Base-by-base conservation (phyloP, 1,284 basidiomycete genomes). In the Somion occarium region DNA sequence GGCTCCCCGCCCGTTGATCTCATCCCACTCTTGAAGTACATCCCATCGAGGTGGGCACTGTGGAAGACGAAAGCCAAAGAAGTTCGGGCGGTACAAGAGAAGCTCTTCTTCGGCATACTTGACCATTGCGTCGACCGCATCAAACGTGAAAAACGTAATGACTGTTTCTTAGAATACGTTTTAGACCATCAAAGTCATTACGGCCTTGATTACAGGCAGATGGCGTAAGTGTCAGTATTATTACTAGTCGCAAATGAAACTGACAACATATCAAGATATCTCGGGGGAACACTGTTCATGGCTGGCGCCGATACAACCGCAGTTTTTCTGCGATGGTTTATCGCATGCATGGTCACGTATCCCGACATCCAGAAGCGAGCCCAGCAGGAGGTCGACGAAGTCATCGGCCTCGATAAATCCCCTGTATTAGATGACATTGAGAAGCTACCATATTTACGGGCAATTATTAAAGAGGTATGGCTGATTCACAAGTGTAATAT, bases 391-490 rank as follows among this genome's bases (percentile, higher is more conserved):
- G 53, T 73, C 18, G 70, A 73, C 53, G 50, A 52, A n/a, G 62
- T 72, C 13, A 57, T 72, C 42, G 70, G 70, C 1, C 26, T 38
- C 3, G 61, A 65, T 12, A 53, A 69, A 26, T 34, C 64, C 9
- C 73, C 73, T 0, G 56, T 56, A 5, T 58, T 67, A 19, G 60
- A 61, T 1, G 72, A 75, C 50, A 46, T 64, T 15, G 51, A 57
- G 3, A 51, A 57, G 5, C 51, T 73, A 20, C 67, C 68, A 0
- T 73, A 72, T 53, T 49, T 69, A 18, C 54, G 63, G 18, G 70
- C 69, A 0, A 45, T 69, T 2, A 62, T 73, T n/a, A 64, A 69
- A 49, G 73, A 74, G 58, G 65, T 68, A 39, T 3, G 54, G 22
- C 12, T 43, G 9, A 15, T 20, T 18, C 18, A n/a, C 15, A n/a